Evolutionary conservation across 331 rosid genomes (phyloP).

Genomic region (Malus hybrid): DNA sequence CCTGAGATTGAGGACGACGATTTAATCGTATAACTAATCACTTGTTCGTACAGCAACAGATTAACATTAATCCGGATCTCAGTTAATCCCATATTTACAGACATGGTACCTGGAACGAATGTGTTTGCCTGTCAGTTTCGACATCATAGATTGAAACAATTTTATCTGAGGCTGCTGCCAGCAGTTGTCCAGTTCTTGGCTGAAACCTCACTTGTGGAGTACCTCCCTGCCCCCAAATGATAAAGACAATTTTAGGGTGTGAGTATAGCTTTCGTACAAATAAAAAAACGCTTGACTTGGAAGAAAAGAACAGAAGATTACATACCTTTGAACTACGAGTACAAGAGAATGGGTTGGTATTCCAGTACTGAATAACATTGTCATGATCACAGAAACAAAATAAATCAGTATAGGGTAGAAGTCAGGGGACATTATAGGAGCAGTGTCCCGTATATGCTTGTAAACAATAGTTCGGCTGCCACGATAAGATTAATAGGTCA

Average conservation of each 20-base stretch:
- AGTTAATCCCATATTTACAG: neutral
- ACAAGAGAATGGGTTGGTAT: constrained; percentile 39
- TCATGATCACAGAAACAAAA: constrained; percentile 74
- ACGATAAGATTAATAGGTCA: constrained; percentile 8
- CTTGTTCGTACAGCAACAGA: neutral
- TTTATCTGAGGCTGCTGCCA: constrained; percentile 72
- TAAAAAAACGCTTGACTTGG: neutral
- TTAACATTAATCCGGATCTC: neutral
- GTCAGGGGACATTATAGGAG: constrained; percentile 67
- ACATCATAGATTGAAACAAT: constrained; percentile 71
- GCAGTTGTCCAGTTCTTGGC: constrained; percentile 59
- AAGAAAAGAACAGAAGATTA: constrained; percentile 1
- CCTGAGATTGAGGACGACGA: constrained; percentile 33
- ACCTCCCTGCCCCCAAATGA: constrained; percentile 57
- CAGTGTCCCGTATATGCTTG: constrained; percentile 52
- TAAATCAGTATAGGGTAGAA: constrained; percentile 76
- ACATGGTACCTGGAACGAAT: constrained; percentile 42
- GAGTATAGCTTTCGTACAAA: constrained; percentile 6
- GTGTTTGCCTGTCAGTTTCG: constrained; percentile 57
- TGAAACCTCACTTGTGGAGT: constrained; percentile 71
- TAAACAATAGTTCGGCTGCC: constrained; percentile 62
- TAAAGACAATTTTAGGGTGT: constrained; percentile 20
- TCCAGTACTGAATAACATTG: constrained; percentile 77
- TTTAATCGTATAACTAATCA: neutral
- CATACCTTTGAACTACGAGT: constrained; percentile 60